Evolutionary conservation across 176 grass and related monocot species (phyloP), one percentile per base, ranked within the genome.

Genomic region (Phoenix dactylifera): DNA sequence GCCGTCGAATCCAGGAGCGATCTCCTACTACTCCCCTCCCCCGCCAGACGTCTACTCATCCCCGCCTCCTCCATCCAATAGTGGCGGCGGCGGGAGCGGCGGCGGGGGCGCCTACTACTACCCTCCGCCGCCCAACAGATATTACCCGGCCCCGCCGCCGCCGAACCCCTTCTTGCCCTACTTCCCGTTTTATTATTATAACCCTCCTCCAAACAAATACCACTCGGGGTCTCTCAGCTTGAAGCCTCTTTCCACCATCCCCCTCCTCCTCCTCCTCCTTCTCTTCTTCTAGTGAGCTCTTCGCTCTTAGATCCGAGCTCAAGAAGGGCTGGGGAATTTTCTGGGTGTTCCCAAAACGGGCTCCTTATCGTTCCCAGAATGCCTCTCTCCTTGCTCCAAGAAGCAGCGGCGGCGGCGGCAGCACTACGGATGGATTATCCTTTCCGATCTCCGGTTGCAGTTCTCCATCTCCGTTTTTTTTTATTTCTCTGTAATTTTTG

Each of bases 151-250:
- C 5, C 91, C 92, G 52, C 92, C 92, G 22, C 93, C 93, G 49
- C 93, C 93, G 16, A 97, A 97, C 69, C 93, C 93, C 1, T 88
- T 97, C 84, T 64, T 97, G 9, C 93, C 93, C 14, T 97, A 97
- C 79, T 97, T 83, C 81, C 93, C 93, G 1, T 97, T 97, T 68
- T 97, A 91, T 81, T 97, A 85, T 64, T 85, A 91, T 69, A 91
- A 63, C 76, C 92, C 92, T 51, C 93, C 93, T 16, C 75, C 81
- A 28, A 49, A 55, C 50, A 49, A 54, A 23, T 69, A 66, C 78
- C 49, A 55, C 58, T 81, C 64, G 7, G 32, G 52, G 19, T 12
- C 32, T 52, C 14, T 29, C 16, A 57, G 3, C 51, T 9, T 14
- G n/a, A 44, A 44, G 16, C 25, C 59, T 59, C 3, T 63, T 50